These are phyloP conservation scores for Mychonastes homosphaera DNA, from an alignment of 139 green algal genomes.

Conservation along the genomic window DNA sequence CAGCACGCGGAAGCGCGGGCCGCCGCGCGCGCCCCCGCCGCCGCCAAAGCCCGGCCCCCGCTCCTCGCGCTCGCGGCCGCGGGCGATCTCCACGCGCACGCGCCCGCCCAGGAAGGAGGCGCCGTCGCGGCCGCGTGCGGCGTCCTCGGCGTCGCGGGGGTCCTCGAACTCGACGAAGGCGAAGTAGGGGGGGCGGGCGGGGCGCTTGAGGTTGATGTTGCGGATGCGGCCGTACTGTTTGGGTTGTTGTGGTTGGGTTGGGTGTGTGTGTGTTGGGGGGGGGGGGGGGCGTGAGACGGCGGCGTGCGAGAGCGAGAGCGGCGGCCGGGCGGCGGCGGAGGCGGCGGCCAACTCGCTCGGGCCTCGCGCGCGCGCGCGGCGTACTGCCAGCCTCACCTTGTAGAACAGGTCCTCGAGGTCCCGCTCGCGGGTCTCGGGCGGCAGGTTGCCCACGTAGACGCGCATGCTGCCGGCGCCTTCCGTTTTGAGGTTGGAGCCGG, in stretches of 20 bases:
- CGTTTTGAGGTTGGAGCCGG: no score
- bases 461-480: no score
- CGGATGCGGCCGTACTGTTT: slow-evolving; percentile 72
- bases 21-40: no score
- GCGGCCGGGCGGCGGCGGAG: no score
- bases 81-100: slow-evolving; percentile 60
- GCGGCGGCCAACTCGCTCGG: no score
- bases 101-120: slow-evolving; percentile 77
- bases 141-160: slow-evolving; percentile 72
- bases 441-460: slow-evolving; percentile 79
- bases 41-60: no score
- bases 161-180: slow-evolving; percentile 83
- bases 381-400: slow-evolving; percentile 47
- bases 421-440: slow-evolving; percentile 65
- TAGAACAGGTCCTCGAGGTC: slow-evolving; percentile 82
- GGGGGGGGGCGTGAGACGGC: no score
- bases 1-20: no score
- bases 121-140: slow-evolving; percentile 70
- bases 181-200: slow-evolving; percentile 65
- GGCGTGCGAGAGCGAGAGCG: no score
- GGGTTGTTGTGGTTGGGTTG: no score
- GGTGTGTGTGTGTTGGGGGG: no score
- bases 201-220: slow-evolving; percentile 78
- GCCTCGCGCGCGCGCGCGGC: no score
- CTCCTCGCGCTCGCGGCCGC: slow-evolving; percentile 22